phyloP scores from a whole-genome alignment of 139 green algal species.

The Auxenochlorella pyrenoidosa region DNA sequence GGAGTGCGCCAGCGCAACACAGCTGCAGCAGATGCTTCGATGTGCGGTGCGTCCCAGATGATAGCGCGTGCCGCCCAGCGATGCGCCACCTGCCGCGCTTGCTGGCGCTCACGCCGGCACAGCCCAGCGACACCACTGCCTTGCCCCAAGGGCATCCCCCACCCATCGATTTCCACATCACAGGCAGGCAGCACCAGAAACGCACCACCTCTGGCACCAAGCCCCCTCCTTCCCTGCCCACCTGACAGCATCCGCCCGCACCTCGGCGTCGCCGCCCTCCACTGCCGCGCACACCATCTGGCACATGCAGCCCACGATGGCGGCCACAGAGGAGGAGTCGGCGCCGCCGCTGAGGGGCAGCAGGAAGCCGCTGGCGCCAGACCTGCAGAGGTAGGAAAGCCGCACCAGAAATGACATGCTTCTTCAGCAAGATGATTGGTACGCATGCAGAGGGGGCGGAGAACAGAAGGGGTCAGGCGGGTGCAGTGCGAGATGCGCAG shows the following conservation, averaged over 20 bases:
- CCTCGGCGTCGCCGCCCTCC: slow-evolving; percentile 67
- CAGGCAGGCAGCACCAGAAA: no score
- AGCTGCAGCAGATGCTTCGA: not conserved
- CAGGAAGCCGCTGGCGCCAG: slow-evolving; percentile 88
- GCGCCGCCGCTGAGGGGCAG: slow-evolving; percentile 92
- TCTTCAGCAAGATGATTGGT: no score
- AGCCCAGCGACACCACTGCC: not conserved
- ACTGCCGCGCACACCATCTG: slow-evolving; percentile 79
- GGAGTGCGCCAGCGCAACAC: not conserved
- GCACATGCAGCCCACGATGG: slow-evolving; percentile 97
- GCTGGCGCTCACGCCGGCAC: not conserved
- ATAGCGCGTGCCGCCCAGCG: no score
- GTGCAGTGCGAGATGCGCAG: no score
- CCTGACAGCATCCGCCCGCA: slow-evolving; percentile 76
- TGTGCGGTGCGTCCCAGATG: no score
- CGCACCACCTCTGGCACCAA: no score
- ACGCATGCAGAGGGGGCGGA: no score
- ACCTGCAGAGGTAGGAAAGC: slow-evolving; percentile 38
- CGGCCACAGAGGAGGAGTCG: slow-evolving; percentile 82
- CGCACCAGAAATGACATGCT: no score
- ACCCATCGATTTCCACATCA: no score
- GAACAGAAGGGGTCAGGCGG: no score
- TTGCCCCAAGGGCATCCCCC: not conserved
- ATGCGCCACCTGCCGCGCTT: not conserved
- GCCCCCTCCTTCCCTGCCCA: slow-evolving; percentile 41